Base-by-base conservation (phyloP, 257 asterid species). In the Jaltomata sinuosa region DNA sequence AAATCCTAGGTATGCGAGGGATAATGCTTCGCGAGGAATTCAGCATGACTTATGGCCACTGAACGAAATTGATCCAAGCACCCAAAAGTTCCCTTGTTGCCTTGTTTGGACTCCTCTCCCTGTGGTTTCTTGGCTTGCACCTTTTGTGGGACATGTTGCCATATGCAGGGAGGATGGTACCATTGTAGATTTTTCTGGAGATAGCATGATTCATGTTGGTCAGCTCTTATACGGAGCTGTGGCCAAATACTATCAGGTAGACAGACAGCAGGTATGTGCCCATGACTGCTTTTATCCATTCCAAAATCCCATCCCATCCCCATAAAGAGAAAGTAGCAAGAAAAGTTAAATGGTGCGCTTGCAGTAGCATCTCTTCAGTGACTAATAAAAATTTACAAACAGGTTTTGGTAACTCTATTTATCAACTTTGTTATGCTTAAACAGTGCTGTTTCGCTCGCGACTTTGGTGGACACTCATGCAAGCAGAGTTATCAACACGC, bases 71-170 rank as follows among this genome's bases (percentile, higher is more conserved):
- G 97, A 93, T 88, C 91, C 91, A 8, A 90, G 22, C 76, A 92
- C 89, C 40, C 94, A 97, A 52, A 94, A 85, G 80, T 94, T 96
- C 87, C 98, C 98, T 5, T 96, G 98, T 84, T 96, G 99, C 85
- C 9, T 96, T 21, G 97, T 96, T 54, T 94, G 99, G 98, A 86
- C 94, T 18, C 98, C 99, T 54, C 92, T 96, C 80, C 98, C 98
- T 6, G 85, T 96, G 45, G 98, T 94, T 27, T 96, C 99, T 16
- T 96, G 99, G 99, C 86, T 94, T 89, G 99, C 98, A 6, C 99
- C 99, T 62, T 96, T 93, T 88, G 88, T 94, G 2, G 98, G 99
- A 36, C 99, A 96, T 88, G 94, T 93, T 38, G 99, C 97, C 40
- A 87, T 94, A 86, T 92, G 99, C 91, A 87, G 77, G 85, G 98